These are phyloP conservation scores for Calocybe gambosa DNA, from an alignment of 1,284 basidiomycete genomes.

Conservation along the genomic window DNA sequence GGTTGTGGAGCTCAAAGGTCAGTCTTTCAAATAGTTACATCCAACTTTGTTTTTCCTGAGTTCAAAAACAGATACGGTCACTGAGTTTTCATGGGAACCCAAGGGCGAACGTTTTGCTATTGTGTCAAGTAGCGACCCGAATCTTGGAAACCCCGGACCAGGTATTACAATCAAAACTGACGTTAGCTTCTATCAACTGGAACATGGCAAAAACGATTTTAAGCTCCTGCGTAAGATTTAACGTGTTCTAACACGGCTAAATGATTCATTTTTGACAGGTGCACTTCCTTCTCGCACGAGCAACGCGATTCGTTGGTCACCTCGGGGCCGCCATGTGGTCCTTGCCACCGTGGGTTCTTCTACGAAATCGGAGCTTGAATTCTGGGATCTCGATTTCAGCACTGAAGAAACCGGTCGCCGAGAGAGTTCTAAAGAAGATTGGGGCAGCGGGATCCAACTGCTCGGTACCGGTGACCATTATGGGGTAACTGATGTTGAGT, in stretches of 20 bases:
- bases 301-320: conserved; percentile 95
- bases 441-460: conserved; percentile 96
- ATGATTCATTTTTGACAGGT: conserved; percentile 36
- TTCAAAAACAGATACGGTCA: conserved; percentile 72
- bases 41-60: conserved; percentile 6
- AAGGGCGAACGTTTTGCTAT: conserved; percentile 95
- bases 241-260: neutral
- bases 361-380: conserved; percentile 96
- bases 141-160: conserved; percentile 82
- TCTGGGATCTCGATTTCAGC: conserved; percentile 97
- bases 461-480: conserved; percentile 62
- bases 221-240: conserved; percentile 68
- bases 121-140: conserved; percentile 92
- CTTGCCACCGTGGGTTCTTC: conserved; percentile 94
- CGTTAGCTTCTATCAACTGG: conserved; percentile 94
- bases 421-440: conserved; percentile 65
- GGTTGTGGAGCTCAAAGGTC: conserved; percentile 94
- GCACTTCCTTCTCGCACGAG: conserved; percentile 82
- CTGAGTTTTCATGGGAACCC: conserved; percentile 98
- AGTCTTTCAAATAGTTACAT: conserved; percentile 9
- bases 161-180: conserved; percentile 95
- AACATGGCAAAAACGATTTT: conserved; percentile 93
- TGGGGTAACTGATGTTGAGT: conserved; percentile 96
- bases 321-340: conserved; percentile 92
- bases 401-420: conserved; percentile 64